Conservation (phyloP, 2,329 filamentous ascomycete species). For the Phialocephala sp. region DNA sequence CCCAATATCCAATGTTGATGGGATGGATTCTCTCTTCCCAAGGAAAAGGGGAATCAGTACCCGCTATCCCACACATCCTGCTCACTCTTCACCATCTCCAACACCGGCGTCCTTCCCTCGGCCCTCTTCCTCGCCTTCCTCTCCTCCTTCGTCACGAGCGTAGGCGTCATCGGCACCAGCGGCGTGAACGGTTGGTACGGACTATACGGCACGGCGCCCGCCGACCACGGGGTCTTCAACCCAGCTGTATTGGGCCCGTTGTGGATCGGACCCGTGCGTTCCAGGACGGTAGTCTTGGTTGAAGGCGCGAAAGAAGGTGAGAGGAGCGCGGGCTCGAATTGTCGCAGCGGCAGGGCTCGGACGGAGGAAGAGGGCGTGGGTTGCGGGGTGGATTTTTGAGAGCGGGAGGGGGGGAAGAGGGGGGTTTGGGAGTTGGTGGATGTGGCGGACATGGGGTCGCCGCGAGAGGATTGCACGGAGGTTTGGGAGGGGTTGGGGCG, state of each 20-base stretch:
- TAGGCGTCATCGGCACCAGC: conserved; percentile 77
- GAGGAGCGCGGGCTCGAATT: conserved; percentile 62
- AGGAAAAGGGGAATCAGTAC: conserved; percentile 24
- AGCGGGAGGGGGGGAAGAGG: conserved; percentile 24
- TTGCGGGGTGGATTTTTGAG: conserved; percentile 20
- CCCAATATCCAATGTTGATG: no score
- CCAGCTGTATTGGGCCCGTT: conserved; percentile 57
- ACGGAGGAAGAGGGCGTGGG: conserved; percentile 29
- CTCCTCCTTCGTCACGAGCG: conserved; percentile 72
- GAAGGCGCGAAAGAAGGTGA: conserved; percentile 54
- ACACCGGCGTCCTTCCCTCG: conserved; percentile 64
- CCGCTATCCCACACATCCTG: conserved; percentile 65
- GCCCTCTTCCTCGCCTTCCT: conserved; percentile 70
- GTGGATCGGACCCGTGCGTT: conserved; percentile 58
- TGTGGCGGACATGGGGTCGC: conserved; percentile 32
- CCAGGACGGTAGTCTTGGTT: conserved; percentile 70
- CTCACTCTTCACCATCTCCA: conserved; percentile 64
- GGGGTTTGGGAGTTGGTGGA: conserved; percentile 35
- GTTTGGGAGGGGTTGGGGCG: conserved; percentile 31
- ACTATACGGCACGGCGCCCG: conserved; percentile 70
- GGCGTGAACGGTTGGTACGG: conserved; percentile 83
- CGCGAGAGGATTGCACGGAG: conserved; percentile 20
- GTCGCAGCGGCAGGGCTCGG: conserved; percentile 62
- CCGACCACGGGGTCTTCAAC: conserved; percentile 66
- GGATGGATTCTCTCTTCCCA: no score